phyloP scores from a whole-genome alignment of 768 basidiomycete genomes.

The Hygrophorus russula region DNA sequence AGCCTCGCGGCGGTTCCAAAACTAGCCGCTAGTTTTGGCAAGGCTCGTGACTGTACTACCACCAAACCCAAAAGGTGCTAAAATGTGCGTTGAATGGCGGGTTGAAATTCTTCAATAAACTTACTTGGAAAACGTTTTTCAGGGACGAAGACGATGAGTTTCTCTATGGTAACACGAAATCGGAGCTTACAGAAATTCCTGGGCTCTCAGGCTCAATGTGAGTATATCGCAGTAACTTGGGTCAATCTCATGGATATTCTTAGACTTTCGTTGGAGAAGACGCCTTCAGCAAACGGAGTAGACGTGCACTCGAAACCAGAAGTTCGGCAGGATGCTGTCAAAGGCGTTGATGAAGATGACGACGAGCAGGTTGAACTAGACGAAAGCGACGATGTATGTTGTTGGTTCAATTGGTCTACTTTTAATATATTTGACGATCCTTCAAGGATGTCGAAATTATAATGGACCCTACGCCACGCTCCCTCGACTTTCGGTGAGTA shows the following conservation, averaged over 20 bases:
- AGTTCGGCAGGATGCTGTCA: conserved; percentile 28
- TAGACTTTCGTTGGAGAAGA: not conserved
- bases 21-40: no score
- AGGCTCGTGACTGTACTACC: no score
- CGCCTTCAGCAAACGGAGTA: conserved; percentile 10
- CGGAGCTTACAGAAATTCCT: conserved; percentile 20
- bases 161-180: conserved; percentile 48
- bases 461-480: conserved; percentile 66
- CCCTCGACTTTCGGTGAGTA: conserved; percentile 62
- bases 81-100: no score
- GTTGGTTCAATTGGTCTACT: not conserved
- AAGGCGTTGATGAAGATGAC: conserved; percentile 27
- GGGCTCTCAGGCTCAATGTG: conserved; percentile 37
- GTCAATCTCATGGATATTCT: not conserved
- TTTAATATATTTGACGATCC: not conserved
- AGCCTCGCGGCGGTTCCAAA: no score
- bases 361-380: conserved; percentile 37
- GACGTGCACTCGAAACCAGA: conserved; percentile 16
- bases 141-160: conserved; percentile 81
- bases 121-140: not conserved
- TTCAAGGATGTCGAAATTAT: conserved; percentile 82
- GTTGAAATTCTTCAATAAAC: no score
- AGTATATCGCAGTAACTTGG: not conserved
- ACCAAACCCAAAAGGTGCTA: no score
- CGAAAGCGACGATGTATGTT: conserved; percentile 29